Percentiles rank a stretch among this genome's conserved stretches.
Evolutionary conservation across 345 rosid genomes (phyloP).

Genomic region (Alliaria petiolata): DNA sequence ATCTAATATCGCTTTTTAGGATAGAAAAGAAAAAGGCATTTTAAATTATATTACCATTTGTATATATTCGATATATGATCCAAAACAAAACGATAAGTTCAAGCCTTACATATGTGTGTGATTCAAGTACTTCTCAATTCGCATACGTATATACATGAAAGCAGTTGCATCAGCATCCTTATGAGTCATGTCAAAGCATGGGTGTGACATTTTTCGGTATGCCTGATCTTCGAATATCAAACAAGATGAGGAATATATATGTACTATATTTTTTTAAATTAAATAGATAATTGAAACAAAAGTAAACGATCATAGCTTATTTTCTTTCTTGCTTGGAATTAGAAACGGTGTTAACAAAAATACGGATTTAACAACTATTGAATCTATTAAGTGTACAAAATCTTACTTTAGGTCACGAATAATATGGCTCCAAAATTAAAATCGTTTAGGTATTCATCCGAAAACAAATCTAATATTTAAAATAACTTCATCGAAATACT

Average conservation of each 20-base stretch:
- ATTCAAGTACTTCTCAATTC: slow-evolving; percentile 18
- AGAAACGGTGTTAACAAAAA: neutral
- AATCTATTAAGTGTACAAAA: neutral
- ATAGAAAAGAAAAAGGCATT: neutral
- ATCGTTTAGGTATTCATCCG: neutral
- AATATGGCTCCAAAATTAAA: neutral
- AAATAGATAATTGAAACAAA: neutral
- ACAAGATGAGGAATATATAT: neutral
- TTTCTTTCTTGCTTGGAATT: neutral
- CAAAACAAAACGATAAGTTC: slow-evolving; percentile 18
- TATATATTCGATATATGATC: slow-evolving; percentile 12
- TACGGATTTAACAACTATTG: neutral
- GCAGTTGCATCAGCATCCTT: slow-evolving; percentile 14
- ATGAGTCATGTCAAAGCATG: slow-evolving; percentile 14
- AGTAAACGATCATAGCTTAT: neutral
- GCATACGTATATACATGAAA: slow-evolving; percentile 20
- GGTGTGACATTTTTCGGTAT: slow-evolving; percentile 6
- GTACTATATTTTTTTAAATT: neutral
- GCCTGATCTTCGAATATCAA: neutral
- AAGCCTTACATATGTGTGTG: slow-evolving; percentile 10
- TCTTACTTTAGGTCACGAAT: neutral
- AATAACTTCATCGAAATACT: too few species aligned
- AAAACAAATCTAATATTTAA: neutral
- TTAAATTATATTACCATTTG: neutral
- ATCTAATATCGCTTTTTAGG: neutral